These are phyloP conservation scores for Urtica urens DNA, from an alignment of 306 rosid species.

Conservation along the genomic window DNA sequence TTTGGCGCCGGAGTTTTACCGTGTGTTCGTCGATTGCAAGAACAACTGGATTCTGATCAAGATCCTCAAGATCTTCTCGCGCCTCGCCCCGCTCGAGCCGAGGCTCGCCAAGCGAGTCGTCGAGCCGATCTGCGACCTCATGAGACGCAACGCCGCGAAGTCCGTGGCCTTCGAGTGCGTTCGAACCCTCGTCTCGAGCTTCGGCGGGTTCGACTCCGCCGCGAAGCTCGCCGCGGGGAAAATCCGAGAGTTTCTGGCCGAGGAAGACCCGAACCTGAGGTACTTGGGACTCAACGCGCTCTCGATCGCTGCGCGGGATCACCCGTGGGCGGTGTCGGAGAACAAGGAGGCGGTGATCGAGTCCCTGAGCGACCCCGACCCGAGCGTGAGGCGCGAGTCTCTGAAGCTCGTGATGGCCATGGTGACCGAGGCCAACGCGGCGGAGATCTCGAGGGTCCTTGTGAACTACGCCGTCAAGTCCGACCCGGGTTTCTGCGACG, in stretches of 20 bases:
- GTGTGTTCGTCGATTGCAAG: constrained; percentile 58
- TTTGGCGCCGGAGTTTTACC: constrained; percentile 74
- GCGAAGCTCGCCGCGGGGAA: constrained; percentile 56
- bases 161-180: constrained; percentile 77
- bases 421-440: constrained; percentile 69
- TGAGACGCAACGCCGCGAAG: constrained; percentile 56
- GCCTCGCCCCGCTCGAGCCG: constrained; percentile 64
- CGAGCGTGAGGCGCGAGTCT: constrained; percentile 65
- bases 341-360: constrained; percentile 73
- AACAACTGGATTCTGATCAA: constrained; percentile 88
- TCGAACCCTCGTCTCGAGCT: constrained; percentile 65
- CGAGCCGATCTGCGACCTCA: constrained; percentile 67
- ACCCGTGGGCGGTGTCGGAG: constrained; percentile 76
- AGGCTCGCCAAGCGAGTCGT: constrained; percentile 68
- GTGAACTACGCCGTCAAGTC: constrained; percentile 68
- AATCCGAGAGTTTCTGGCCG: constrained; percentile 56
- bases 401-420: constrained; percentile 66
- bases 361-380: constrained; percentile 75
- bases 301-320: constrained; percentile 37
- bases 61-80: constrained; percentile 64
- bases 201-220: constrained; percentile 52
- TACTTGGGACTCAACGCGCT: constrained; percentile 80
- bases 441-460: constrained; percentile 61
- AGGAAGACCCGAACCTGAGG: constrained; percentile 79
- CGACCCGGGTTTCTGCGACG: constrained; percentile 70